These are phyloP conservation scores for Fusarium pseudocircinatum DNA, from an alignment of 2,329 filamentous ascomycete species.

Conservation along the genomic window DNA sequence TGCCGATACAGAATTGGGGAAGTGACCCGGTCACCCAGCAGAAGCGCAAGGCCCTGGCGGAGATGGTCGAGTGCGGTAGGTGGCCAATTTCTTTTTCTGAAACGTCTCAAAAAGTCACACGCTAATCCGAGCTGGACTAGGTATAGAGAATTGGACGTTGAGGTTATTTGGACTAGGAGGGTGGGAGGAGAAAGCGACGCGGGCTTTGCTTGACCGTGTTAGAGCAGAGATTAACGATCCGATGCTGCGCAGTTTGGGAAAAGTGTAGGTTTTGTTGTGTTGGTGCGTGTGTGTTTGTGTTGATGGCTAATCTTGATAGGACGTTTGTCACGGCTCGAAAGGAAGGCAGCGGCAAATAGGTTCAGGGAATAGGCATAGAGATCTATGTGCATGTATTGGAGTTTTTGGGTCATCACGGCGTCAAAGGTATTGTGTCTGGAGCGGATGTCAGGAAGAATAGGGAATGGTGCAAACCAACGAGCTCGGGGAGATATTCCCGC, in stretches of 20 bases:
- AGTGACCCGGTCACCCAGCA: constrained; percentile 51
- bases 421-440: not conserved
- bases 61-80: constrained; percentile 52
- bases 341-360: constrained; percentile 16
- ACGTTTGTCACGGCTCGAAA: constrained; percentile 49
- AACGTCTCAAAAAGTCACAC: not conserved
- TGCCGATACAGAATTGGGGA: constrained; percentile 54
- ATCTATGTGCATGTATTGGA: constrained; percentile 12
- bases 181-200: constrained; percentile 46
- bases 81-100: not conserved
- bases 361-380: not conserved
- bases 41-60: constrained; percentile 50
- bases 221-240: constrained; percentile 46
- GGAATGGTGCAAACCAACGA: not conserved
- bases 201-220: constrained; percentile 46
- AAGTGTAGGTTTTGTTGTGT: constrained; percentile 42
- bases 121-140: constrained; percentile 21
- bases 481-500: not conserved
- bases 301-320: constrained; percentile 23
- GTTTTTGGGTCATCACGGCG: constrained; percentile 22
- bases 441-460: not conserved
- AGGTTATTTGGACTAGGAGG: constrained; percentile 47
- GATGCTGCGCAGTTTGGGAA: constrained; percentile 41
- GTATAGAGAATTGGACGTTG: constrained; percentile 46
- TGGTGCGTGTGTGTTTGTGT: too few relatives aligned